Evolutionary conservation across 2,329 filamentous ascomycete genomes (phyloP), one percentile per base, ranked within the genome.

Genomic region (Mycosphaerella sp.): DNA sequence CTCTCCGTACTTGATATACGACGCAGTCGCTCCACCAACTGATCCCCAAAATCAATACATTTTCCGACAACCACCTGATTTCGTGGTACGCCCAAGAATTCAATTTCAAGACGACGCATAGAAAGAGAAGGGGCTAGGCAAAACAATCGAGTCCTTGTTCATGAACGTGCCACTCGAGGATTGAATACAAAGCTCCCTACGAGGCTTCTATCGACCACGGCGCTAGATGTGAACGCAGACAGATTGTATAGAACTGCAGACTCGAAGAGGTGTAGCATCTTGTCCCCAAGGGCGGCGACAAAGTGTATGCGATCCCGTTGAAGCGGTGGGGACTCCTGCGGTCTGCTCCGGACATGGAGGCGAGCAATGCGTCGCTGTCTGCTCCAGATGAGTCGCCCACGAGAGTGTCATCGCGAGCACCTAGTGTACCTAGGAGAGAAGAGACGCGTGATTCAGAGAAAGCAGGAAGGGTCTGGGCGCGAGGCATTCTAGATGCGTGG

Each of bases 401-500:
- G n/a, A 54, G 61, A 42, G 60, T 49, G 25, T 58, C 57, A 43
- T 62, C 59, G 44, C 57, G 62, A 46, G 57, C 62, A 25, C 58
- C 60, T 1, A 62, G 60, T 53, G 58, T 54, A 3, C 53, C 58
- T 18, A 57, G 65, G 25, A 53, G 62, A 45, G 60, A 59, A 53
- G 64, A 67, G 48, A 66, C 63, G 25, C 59, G 64, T 37, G 70
- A 73, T 55, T 71, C 61, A 21, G 61, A 64, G 46, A 66, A 70
- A 57, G 67, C 71, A 10, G 73, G 73, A 14, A 63, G 67, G 43
- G 65, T 67, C 32, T 76, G 74, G 74, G 68, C 71, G 36, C 60
- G 64, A 53, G 58, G 61, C 12, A 59, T 75, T 4, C 66, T 72
- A 16, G 73, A 74, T 59, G 68, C 73, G 40, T 76, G 74, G 74